Percentiles rank a stretch among this genome's conserved stretches.
Evolutionary conservation across 305 asterid species (phyloP).

Genomic region (Solanum hybrid): DNA sequence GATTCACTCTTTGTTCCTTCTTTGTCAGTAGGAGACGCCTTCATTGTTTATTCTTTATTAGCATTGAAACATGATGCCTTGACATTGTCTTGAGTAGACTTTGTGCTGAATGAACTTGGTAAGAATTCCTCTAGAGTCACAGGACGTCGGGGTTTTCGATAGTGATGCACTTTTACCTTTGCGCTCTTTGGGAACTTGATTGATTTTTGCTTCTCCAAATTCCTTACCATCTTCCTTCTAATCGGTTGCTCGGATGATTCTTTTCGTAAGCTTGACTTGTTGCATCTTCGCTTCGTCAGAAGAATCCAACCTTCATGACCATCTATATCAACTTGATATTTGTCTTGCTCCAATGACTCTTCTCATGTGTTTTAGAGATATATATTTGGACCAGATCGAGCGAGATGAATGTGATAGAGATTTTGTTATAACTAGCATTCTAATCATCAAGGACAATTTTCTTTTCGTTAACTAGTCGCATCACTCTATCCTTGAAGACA

Average conservation of each 20-base stretch:
- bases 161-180: not conserved
- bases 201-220: not conserved
- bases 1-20: not conserved
- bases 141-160: not conserved
- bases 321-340: not conserved
- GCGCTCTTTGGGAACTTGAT: not conserved
- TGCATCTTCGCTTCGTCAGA: not conserved
- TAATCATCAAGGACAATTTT: not conserved
- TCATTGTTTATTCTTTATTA: too few species aligned
- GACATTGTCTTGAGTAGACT: not conserved
- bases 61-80: not conserved
- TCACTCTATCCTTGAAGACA: not conserved
- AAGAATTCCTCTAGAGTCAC: not conserved
- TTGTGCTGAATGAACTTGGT: not conserved
- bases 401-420: not conserved
- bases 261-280: not conserved
- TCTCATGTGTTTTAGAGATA: not conserved
- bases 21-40: not conserved
- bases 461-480: not conserved
- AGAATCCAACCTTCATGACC: not conserved
- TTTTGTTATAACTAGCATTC: not conserved
- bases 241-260: not conserved
- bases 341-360: not conserved
- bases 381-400: not conserved
- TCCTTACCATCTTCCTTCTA: not conserved